Percentiles rank a stretch among this genome's conserved stretches.
phyloP scores from a whole-genome alignment of 805 yeast genomes.

The Phaffomyces opuntiae region DNA sequence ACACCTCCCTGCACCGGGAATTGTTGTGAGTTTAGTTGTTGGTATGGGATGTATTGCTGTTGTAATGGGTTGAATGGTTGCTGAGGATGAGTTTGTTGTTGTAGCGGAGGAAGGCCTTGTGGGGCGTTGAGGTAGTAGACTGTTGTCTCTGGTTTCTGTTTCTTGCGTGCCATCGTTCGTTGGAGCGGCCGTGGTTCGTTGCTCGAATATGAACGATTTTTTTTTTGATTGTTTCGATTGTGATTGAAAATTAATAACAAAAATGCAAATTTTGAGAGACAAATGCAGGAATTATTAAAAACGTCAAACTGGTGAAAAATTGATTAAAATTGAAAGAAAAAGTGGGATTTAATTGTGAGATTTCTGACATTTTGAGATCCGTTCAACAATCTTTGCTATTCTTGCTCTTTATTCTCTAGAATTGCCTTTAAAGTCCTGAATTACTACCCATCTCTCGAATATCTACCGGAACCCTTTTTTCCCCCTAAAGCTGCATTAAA shows the following conservation, averaged over 20 bases:
- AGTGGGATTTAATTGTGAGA: too few relatives aligned
- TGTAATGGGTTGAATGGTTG: not conserved
- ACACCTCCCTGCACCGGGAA: not conserved
- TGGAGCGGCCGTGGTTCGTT: too few relatives aligned
- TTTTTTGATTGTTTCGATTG: not conserved
- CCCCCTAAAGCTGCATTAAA: too few relatives aligned
- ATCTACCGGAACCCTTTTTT: too few relatives aligned
- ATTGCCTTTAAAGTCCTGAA: too few relatives aligned
- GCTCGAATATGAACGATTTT: not conserved
- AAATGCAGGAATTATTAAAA: not conserved
- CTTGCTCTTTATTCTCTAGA: too few relatives aligned
- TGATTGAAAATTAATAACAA: not conserved
- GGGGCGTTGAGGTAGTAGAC: conserved; percentile 7
- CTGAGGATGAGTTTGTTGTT: not conserved
- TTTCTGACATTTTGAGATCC: too few relatives aligned
- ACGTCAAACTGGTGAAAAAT: too few relatives aligned
- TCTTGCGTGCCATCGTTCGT: conserved; percentile 4
- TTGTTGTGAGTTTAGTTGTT: not conserved
- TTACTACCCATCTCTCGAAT: too few relatives aligned
- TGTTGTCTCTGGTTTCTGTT: conserved; percentile 3
- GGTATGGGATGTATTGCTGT: not conserved
- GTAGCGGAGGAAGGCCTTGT: not conserved
- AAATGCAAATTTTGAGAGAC: conserved; percentile 1
- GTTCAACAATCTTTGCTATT: too few relatives aligned
- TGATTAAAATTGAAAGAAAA: too few relatives aligned